These are phyloP conservation scores for Ogataea parapolymorpha DNA, from an alignment of 805 yeast genomes.

Conservation along the genomic window DNA sequence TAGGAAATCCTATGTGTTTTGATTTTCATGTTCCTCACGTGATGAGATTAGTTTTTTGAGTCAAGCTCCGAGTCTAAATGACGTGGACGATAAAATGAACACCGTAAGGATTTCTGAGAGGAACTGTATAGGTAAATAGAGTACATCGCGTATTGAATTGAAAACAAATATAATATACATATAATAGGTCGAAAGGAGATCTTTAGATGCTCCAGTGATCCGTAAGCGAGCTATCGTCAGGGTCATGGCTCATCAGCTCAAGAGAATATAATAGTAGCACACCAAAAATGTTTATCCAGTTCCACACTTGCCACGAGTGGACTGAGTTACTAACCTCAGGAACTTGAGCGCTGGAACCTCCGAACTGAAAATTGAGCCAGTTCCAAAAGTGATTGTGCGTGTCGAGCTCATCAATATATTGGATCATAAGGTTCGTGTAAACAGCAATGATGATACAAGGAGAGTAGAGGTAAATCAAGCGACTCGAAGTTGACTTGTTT, in stretches of 20 bases:
- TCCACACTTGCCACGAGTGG: slow-evolving; percentile 95
- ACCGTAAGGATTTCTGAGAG: slow-evolving; percentile 21
- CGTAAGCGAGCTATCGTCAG: slow-evolving; percentile 33
- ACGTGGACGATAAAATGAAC: slow-evolving; percentile 52
- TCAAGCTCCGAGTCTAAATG: slow-evolving; percentile 74
- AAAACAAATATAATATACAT: slow-evolving; percentile 5
- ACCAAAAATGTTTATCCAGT: slow-evolving; percentile 87
- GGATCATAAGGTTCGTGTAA: slow-evolving; percentile 90
- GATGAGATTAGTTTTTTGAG: slow-evolving; percentile 81
- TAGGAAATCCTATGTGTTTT: slow-evolving; percentile 2
- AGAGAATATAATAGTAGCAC: slow-evolving; percentile 76
- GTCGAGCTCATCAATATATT: slow-evolving; percentile 74
- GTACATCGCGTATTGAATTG: slow-evolving; percentile 5
- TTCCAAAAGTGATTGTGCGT: slow-evolving; percentile 42
- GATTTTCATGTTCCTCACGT: slow-evolving; percentile 27
- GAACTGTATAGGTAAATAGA: slow-evolving; percentile 2
- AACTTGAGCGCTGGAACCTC: not conserved
- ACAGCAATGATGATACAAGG: slow-evolving; percentile 95
- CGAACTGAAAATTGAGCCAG: slow-evolving; percentile 29
- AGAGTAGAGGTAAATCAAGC: slow-evolving; percentile 77
- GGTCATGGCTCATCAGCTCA: slow-evolving; percentile 53
- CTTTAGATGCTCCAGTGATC: slow-evolving; percentile 28
- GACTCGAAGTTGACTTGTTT: slow-evolving; percentile 36
- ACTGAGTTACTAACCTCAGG: slow-evolving; percentile 19
- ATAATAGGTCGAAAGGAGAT: not conserved